A percentile compares a stretch with the other conserved stretches of the same genome.
Evolutionary conservation across 345 rosid species (phyloP).

Genomic region (Turritis glabra): DNA sequence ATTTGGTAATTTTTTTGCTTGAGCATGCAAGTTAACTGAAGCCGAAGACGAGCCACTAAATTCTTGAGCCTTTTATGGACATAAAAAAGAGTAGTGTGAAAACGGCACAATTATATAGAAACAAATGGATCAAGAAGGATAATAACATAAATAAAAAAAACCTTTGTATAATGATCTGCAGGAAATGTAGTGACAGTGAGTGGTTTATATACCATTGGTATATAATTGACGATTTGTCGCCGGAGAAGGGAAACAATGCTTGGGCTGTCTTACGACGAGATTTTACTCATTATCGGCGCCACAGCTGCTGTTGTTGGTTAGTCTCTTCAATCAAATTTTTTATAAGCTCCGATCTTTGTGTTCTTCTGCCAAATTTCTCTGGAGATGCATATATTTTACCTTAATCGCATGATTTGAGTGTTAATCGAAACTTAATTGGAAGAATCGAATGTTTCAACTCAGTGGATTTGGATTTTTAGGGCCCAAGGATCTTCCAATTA

Average conservation of each 20-base stretch:
- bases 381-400: no score
- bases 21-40: constrained; percentile 56
- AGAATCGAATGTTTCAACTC: background rate
- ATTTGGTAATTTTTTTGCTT: no score
- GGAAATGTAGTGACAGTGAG: background rate
- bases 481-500: constrained; percentile 75
- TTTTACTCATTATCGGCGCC: constrained; percentile 63
- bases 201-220: constrained; percentile 48
- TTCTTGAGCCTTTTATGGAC: constrained; percentile 36
- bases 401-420: background rate
- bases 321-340: background rate
- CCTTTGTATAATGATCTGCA: constrained; percentile 48
- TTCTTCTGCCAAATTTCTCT: background rate
- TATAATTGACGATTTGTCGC: background rate
- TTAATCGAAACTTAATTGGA: background rate
- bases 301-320: constrained; percentile 70
- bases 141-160: constrained; percentile 1
- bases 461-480: constrained; percentile 37
- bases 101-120: background rate
- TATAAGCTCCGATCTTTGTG: no score
- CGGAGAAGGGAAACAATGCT: constrained; percentile 46
- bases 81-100: constrained; percentile 5
- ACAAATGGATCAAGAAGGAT: background rate
- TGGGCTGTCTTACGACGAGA: constrained; percentile 69
- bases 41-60: constrained; percentile 41